Base-by-base conservation (phyloP, 257 asterid genomes). In the Fraxinus quadrangulata region DNA sequence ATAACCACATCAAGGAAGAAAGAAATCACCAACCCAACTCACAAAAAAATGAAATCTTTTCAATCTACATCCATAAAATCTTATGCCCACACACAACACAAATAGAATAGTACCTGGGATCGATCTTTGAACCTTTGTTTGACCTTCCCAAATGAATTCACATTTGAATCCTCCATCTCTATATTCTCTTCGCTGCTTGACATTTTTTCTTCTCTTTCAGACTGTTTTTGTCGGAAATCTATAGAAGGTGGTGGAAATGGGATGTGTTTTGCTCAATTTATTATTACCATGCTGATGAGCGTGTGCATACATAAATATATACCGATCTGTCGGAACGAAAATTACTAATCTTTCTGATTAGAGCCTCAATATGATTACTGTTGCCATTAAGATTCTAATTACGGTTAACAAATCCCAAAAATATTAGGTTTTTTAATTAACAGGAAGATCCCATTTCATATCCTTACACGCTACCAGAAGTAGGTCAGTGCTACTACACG, bases 41-140 rank as follows among this genome's bases (percentile, higher is more conserved):
- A 28, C 47, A 39, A 63, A 75, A 67, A 67, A 24, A 37, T 65
- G 67, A 23, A 24, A 63, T 63, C 0, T 63, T 24, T 23, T 63
- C 17, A 33, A 65, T 6, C 23, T 7, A 77, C 23, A 73, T 2
- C 2, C 61, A 9, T 10, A 77, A 59, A 63, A 26, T 9, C 28
- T 11, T 26, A 21, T 10, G 24, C 21, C 23, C 11, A 63, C 7
- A 49, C 24, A 11, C 14, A 31, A 49, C 13, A 59, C 5, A 26
- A 63, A 72, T 65, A 5, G 39, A 16, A 56, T 30, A 68, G 36
- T 76, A 89, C 98, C 97, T 92, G 86, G 17, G 97, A 90, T 82
- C 89, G 96, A 92, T 94, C 97, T 80, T 77, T 91, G 84, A 94
- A 80, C 79, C 84, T 89, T 30, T 85, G 80, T 73, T 82, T 88